Evolutionary conservation across 768 basidiomycete species (phyloP).

Genomic region (Xanthoconium stramineum): DNA sequence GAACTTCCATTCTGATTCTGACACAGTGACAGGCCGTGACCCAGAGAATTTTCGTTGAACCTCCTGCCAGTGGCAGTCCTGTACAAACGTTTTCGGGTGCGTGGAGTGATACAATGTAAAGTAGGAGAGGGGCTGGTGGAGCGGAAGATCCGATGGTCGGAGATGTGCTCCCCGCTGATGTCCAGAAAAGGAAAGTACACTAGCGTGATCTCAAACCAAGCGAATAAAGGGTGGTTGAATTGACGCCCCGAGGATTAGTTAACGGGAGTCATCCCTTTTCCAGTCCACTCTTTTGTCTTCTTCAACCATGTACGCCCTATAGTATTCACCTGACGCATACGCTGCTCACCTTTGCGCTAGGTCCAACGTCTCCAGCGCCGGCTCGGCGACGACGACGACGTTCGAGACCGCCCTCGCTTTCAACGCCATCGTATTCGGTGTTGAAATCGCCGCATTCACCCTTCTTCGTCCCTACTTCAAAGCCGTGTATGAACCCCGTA

Average conservation of each 20-base stretch:
- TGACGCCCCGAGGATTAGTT: not conserved
- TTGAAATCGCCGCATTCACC: constrained; percentile 76
- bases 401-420: constrained; percentile 85
- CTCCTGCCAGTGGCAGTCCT: not conserved
- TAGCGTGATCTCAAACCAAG: constrained; percentile 14
- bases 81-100: too few species aligned
- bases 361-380: constrained; percentile 41
- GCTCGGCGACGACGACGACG: constrained; percentile 65
- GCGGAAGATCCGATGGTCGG: not conserved
- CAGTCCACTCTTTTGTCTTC: constrained; percentile 12
- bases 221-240: not conserved
- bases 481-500: constrained; percentile 84
- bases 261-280: constrained; percentile 7
- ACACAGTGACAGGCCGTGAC: not conserved
- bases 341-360: constrained; percentile 19
- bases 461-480: constrained; percentile 82
- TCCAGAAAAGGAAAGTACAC: constrained; percentile 10
- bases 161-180: not conserved
- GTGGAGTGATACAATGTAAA: not conserved
- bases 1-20: constrained; percentile 6
- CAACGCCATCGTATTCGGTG: constrained; percentile 71
- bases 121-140: not conserved
- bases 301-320: constrained; percentile 21
- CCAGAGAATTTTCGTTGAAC: not conserved
- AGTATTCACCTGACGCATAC: not conserved